Evolutionary conservation across 805 yeast species (phyloP).

Genomic region (Cyberlindnera suaveolens): DNA sequence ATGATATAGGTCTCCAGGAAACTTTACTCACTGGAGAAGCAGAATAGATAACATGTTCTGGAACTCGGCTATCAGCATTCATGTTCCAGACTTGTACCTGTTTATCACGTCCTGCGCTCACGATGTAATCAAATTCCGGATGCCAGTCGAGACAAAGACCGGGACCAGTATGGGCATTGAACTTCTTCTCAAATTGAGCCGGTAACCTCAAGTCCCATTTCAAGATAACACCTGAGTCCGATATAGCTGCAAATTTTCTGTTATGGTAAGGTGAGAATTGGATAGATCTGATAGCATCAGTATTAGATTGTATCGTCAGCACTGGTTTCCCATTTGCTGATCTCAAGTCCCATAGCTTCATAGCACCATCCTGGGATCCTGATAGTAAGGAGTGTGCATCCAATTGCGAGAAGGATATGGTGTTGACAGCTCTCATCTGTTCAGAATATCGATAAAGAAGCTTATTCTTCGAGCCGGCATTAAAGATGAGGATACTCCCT

Average conservation of each 20-base stretch:
- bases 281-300: slow-evolving; percentile 63
- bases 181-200: slow-evolving; percentile 52
- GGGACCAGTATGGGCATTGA: slow-evolving; percentile 89
- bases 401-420: slow-evolving; percentile 35
- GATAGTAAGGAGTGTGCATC: slow-evolving; percentile 37
- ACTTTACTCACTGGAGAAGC: slow-evolving; percentile 77
- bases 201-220: slow-evolving; percentile 82
- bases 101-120: slow-evolving; percentile 91
- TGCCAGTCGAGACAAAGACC: slow-evolving; percentile 88
- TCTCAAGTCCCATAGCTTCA: slow-evolving; percentile 71
- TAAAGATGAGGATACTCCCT: slow-evolving; percentile 38
- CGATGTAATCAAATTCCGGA: slow-evolving; percentile 71
- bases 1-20: slow-evolving; percentile 50
- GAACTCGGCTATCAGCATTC: slow-evolving; percentile 36
- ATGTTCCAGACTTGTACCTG: slow-evolving; percentile 73
- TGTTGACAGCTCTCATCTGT: slow-evolving; percentile 41
- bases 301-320: slow-evolving; percentile 42
- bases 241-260: slow-evolving; percentile 65
- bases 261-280: slow-evolving; percentile 49
- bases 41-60: slow-evolving; percentile 67
- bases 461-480: slow-evolving; percentile 22
- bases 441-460: slow-evolving; percentile 29
- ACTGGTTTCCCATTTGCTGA: slow-evolving; percentile 39
- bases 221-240: slow-evolving; percentile 84
- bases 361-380: slow-evolving; percentile 78